Evolutionary conservation across 257 asterid species (phyloP).

Genomic region (Solanum paucissectum): DNA sequence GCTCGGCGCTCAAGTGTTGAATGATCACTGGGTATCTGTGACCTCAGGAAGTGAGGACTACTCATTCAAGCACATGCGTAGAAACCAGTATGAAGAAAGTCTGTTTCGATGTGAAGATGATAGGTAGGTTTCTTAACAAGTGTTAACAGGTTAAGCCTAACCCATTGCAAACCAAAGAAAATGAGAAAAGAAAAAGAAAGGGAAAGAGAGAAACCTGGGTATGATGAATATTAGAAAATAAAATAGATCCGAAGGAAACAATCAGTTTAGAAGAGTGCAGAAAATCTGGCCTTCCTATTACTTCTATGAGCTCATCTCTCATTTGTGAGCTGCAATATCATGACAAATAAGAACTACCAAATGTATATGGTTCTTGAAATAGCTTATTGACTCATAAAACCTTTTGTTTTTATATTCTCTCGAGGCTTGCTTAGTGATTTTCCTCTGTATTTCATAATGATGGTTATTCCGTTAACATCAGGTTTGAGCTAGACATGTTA

Average conservation of each 20-base stretch:
- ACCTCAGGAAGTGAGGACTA: conserved; percentile 34
- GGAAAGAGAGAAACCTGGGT: neutral
- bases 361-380: neutral
- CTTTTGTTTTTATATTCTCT: neutral
- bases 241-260: neutral
- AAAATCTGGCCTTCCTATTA: neutral
- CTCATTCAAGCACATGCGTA: conserved; percentile 40
- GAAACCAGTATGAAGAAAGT: conserved; percentile 37
- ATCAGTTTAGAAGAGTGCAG: neutral
- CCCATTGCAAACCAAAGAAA: neutral
- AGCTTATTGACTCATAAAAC: neutral
- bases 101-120: conserved; percentile 32
- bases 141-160: neutral
- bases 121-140: neutral
- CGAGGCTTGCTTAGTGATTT: neutral
- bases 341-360: neutral
- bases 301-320: neutral
- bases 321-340: neutral
- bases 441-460: neutral
- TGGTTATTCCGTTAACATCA: conserved; percentile 2
- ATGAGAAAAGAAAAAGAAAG: neutral
- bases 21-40: conserved; percentile 78
- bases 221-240: neutral
- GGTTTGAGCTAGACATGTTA: conserved; percentile 41
- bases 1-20: conserved; percentile 65